phyloP scores from a whole-genome alignment of 2,329 filamentous ascomycete species.

The Nectriaceae sp. region DNA sequence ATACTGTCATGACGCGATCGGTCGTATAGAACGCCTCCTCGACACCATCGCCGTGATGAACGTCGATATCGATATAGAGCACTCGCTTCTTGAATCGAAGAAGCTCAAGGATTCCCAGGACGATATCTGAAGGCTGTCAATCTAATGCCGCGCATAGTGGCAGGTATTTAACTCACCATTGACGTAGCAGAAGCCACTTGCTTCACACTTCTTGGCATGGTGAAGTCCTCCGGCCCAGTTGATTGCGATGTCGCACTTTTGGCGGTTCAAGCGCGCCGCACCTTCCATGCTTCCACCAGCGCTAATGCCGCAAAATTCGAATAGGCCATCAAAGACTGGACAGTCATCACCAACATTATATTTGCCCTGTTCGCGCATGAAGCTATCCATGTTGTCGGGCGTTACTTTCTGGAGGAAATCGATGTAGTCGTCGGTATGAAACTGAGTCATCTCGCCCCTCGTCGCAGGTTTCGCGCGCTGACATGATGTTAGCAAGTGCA shows the following conservation, averaged over 20 bases:
- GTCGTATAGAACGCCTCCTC: constrained; percentile 94
- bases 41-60: constrained; percentile 91
- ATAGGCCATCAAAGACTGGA: constrained; percentile 96
- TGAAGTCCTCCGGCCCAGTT: constrained; percentile 98
- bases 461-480: constrained; percentile 85
- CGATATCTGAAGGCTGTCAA: constrained; percentile 68
- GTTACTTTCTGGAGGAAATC: constrained; percentile 95
- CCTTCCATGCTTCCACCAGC: constrained; percentile 93
- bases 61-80: constrained; percentile 96
- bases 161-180: constrained; percentile 67
- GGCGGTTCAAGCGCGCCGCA: constrained; percentile 83
- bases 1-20: constrained; percentile 89
- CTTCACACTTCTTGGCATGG: constrained; percentile 96
- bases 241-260: constrained; percentile 94
- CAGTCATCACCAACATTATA: constrained; percentile 98
- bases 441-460: constrained; percentile 86
- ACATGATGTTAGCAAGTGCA: constrained; percentile 32
- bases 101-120: constrained; percentile 90
- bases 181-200: constrained; percentile 96
- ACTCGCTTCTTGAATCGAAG: constrained; percentile 89
- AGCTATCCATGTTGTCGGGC: constrained; percentile 97
- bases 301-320: constrained; percentile 93
- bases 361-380: constrained; percentile 84
- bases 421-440: constrained; percentile 94
- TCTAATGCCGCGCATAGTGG: not conserved